Base-by-base conservation (phyloP, 2,329 filamentous ascomycete species). In the Aspergillus pseudonomiae region DNA sequence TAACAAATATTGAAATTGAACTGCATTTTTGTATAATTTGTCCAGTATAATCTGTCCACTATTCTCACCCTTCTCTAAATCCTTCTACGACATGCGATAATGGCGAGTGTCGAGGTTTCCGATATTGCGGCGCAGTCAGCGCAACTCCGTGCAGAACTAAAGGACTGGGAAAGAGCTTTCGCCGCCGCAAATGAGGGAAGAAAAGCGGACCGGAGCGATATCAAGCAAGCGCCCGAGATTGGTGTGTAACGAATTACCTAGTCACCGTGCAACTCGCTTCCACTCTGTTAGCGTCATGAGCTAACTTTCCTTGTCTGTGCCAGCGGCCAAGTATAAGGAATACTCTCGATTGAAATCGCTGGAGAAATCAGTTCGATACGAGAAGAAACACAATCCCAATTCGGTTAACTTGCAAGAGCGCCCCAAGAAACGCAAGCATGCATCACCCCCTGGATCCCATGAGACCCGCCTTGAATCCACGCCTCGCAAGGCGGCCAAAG, bases 251-350 rank as follows among this genome's bases (percentile, higher is more conserved):
- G 21, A n/a, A 32, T 32, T 5, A 7, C 24, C 28, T 9, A 39
- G n/a, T 16, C 11, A 36, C 12, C 2, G 0, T 26, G 32, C 32
- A 30, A 30, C 6, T 32, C 32, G 34, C 28, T 43, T n/a, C 28
- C 21, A 21, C 21, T 16, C 9, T 36, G 19, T 16, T n/a, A 9
- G 19, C 36, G 24, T 4, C n/a, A 10, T 46, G 10, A 19, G 41
- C 54, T 59, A 54, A 43, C 24, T 14, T 39, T 14, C n/a, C 36
- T 28, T 32, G 16, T 10, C 26, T 12, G 30, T n/a, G 45, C 6
- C 50, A 82, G 81, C 80, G 30, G 74, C 75, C 6, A 83, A 83
- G 74, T 83, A 84, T 72, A 83, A 83, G 62, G 72, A 78, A 53
- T 83, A 84, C 69, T 74, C 76, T 34, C 76, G 76, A 46, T 64